A percentile compares a stretch with the other conserved stretches of the same genome.
Evolutionary conservation across 1,284 basidiomycete species (phyloP).

Genomic region (Marasmius tenuissimus): DNA sequence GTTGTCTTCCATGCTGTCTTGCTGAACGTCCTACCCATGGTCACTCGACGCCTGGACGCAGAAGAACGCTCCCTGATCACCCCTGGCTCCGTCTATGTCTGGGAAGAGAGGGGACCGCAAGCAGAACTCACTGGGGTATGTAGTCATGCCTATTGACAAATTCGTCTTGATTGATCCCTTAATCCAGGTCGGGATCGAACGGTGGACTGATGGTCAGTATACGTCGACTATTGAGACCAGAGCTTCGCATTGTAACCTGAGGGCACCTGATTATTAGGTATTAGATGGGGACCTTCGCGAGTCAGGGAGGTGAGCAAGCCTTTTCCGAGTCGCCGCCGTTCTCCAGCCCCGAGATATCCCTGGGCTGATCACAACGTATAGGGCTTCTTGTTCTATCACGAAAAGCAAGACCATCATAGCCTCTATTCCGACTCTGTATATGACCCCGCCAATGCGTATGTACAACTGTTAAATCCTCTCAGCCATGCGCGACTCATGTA

Average conservation of each 20-base stretch:
- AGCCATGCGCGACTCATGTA: not conserved
- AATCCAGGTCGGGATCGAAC: slow-evolving; percentile 67
- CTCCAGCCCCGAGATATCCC: slow-evolving; percentile 6
- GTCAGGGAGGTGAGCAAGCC: slow-evolving; percentile 61
- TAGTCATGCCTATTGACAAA: slow-evolving; percentile 5
- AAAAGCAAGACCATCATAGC: slow-evolving; percentile 54
- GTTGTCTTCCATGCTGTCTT: slow-evolving; percentile 77
- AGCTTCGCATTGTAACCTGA: not conserved
- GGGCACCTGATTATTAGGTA: slow-evolving; percentile 38
- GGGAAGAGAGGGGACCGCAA: slow-evolving; percentile 79
- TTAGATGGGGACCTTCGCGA: slow-evolving; percentile 78
- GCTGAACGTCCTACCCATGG: slow-evolving; percentile 67
- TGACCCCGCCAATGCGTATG: slow-evolving; percentile 38
- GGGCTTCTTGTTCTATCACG: slow-evolving; percentile 81
- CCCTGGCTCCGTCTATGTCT: slow-evolving; percentile 76
- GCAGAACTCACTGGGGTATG: slow-evolving; percentile 70
- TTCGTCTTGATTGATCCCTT: slow-evolving; percentile 4
- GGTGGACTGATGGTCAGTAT: slow-evolving; percentile 51
- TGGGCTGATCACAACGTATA: slow-evolving; percentile 24
- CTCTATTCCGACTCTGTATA: slow-evolving; percentile 44
- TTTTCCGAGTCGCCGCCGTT: slow-evolving; percentile 1
- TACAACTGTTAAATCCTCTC: slow-evolving; percentile 7
- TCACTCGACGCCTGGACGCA: slow-evolving; percentile 72
- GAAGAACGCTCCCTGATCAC: slow-evolving; percentile 62
- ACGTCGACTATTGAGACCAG: too few relatives aligned